Percentiles rank a stretch among this genome's conserved stretches.
Conservation (phyloP, 2,329 filamentous ascomycete genomes). For the Knoxdaviesia capensis region DNA sequence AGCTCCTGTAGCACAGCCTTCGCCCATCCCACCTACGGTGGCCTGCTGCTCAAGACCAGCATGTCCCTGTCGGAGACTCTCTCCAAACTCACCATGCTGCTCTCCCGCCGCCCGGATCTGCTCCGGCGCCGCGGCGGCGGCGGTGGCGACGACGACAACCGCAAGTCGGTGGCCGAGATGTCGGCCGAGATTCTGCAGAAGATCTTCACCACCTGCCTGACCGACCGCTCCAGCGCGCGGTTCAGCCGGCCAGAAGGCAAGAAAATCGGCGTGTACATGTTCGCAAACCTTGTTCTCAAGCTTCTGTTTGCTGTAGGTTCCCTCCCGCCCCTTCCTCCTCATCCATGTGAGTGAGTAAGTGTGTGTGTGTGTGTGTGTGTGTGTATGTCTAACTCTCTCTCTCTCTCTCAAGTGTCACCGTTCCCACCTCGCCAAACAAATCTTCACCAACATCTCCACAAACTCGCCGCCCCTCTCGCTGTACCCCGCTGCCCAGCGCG, state of each 20-base stretch:
- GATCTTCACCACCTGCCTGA: slow-evolving; percentile 77
- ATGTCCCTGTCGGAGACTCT: slow-evolving; percentile 66
- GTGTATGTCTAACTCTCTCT: neutral
- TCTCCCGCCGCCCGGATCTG: slow-evolving; percentile 64
- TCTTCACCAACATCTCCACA: slow-evolving; percentile 73
- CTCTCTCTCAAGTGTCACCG: slow-evolving; percentile 44
- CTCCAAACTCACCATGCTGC: slow-evolving; percentile 62
- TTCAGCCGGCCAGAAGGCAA: slow-evolving; percentile 60
- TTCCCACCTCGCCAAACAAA: slow-evolving; percentile 64
- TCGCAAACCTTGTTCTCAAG: slow-evolving; percentile 78
- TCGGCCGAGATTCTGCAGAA: slow-evolving; percentile 79
- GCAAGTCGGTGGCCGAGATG: slow-evolving; percentile 65
- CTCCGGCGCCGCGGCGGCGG: slow-evolving; percentile 17
- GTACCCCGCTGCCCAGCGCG: slow-evolving; percentile 70
- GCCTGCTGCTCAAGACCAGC: slow-evolving; percentile 65
- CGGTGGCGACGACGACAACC: slow-evolving; percentile 42
- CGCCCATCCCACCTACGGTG: slow-evolving; percentile 57
- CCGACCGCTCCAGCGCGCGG: slow-evolving; percentile 51
- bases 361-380: too few species aligned
- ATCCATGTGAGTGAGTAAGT: too few species aligned
- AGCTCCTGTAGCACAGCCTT: slow-evolving; percentile 73
- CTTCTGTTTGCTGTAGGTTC: slow-evolving; percentile 59
- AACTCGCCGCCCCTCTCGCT: slow-evolving; percentile 62
- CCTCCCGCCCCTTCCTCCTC: neutral
- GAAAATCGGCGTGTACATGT: slow-evolving; percentile 72